Base-by-base conservation (phyloP, 495 filamentous ascomycete genomes). In the Xylaria curta region DNA sequence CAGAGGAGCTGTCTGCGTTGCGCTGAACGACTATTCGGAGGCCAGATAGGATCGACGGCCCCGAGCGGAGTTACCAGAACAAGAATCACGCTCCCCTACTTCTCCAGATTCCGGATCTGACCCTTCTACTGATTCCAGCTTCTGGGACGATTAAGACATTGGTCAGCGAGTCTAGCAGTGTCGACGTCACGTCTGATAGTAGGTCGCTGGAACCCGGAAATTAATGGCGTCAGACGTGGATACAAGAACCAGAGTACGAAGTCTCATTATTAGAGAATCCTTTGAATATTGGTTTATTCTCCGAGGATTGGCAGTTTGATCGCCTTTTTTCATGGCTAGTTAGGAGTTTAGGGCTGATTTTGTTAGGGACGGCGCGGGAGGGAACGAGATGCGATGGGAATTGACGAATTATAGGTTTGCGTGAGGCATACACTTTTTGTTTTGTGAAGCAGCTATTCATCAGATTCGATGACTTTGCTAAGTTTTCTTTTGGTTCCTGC, bases 11-110 rank as follows among this genome's bases (percentile, higher is more conserved):
- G 95, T 98, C 1, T 98, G 96, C 81, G 96, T 99, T 65, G 96
- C 96, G 38, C 85, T 99, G 65, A 99, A 99, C 80, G 96, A 99
- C 81, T 98, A 97, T 79, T 96, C 93, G 17, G 95, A 98, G 83
- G 84, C 85, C 31, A 82, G 88, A 58, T 90, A 82, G 81, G 61
- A 19, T 26, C 40, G 4, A 33, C 53, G 36, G 64, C 26, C 0
- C 38, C 38, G 63, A 72, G 40, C n/a, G n/a, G 31, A 31, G 21
- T 31, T 17, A 40, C 6, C 36, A 54, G 31, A 21, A 40, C 17
- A 47, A 54, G 31, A 21, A n/a, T 17, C 26, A 38, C 17, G 17
- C 58, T 7, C 58, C 28, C 19, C 24, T 10, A 1, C 33, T 38
- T 38, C 17, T 17, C 17, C 19, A 19, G 33, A 60, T 17, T 38